These are phyloP conservation scores for Skeletonema grethae DNA, from an alignment of 108 stramenopile species.

Conservation along the genomic window DNA sequence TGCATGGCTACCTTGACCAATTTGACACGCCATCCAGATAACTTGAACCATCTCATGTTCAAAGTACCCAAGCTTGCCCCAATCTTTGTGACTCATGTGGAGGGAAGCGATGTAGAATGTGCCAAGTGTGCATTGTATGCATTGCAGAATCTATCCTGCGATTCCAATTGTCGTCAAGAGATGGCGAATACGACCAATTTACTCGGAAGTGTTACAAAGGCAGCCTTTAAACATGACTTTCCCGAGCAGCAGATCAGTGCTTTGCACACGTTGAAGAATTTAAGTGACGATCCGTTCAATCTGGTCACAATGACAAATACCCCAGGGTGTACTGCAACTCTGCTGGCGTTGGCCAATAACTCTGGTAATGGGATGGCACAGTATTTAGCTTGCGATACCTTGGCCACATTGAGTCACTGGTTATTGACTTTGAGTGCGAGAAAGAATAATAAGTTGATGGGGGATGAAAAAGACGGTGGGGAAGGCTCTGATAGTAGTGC, in stretches of 20 bases:
- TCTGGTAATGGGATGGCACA: conserved; percentile 36
- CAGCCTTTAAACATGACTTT: conserved; percentile 29
- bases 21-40: conserved; percentile 45
- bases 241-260: conserved; percentile 45
- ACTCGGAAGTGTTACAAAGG: conserved; percentile 26
- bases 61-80: conserved; percentile 23
- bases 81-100: conserved; percentile 12
- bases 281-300: conserved; percentile 49
- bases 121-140: conserved; percentile 46
- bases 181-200: conserved; percentile 36
- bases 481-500: neutral
- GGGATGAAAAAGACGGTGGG: conserved; percentile 2
- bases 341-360: conserved; percentile 43
- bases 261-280: conserved; percentile 42
- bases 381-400: conserved; percentile 50
- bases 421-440: conserved; percentile 35
- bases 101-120: conserved; percentile 27
- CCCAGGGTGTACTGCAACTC: conserved; percentile 43
- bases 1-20: conserved; percentile 49
- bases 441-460: conserved; percentile 25
- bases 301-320: conserved; percentile 49
- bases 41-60: conserved; percentile 32
- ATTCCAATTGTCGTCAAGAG: conserved; percentile 39
- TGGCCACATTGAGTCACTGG: conserved; percentile 55
- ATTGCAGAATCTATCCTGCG: conserved; percentile 46